Evolutionary conservation across 805 yeast genomes (phyloP).

Genomic region (Candida coleopterorum): DNA sequence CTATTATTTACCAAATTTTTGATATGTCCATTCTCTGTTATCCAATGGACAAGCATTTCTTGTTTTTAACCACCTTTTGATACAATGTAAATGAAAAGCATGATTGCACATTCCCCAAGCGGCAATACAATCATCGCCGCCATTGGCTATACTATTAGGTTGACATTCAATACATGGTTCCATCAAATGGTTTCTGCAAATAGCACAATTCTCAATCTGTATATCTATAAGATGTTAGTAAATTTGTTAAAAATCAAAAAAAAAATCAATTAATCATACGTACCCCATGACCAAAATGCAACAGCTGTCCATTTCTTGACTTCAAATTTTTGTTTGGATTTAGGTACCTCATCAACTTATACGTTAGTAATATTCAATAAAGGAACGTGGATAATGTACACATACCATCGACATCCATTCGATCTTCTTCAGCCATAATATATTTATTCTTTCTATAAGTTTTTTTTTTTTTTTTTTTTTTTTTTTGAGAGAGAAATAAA

Average conservation of each 20-base stretch:
- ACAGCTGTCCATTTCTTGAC: constrained; percentile 98
- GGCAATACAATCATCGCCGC: constrained; percentile 75
- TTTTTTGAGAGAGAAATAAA: not conserved
- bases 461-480: too few relatives aligned
- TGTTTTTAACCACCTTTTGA: constrained; percentile 89
- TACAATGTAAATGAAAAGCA: constrained; percentile 98
- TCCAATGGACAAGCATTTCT: constrained; percentile 97
- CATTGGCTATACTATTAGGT: constrained; percentile 56
- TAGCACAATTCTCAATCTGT: constrained; percentile 93
- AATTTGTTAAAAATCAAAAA: constrained; percentile 2
- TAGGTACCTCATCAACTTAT: not conserved
- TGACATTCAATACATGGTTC: constrained; percentile 98
- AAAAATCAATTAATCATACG: constrained; percentile 15
- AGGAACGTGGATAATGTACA: too few relatives aligned
- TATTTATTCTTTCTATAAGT: not conserved
- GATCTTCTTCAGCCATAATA: not conserved
- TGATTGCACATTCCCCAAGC: constrained; percentile 98
- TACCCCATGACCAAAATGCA: constrained; percentile 99
- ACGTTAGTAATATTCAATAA: not conserved
- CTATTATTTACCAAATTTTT: constrained; percentile 60
- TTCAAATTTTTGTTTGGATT: constrained; percentile 67
- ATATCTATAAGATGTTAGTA: constrained; percentile 42
- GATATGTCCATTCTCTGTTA: constrained; percentile 78
- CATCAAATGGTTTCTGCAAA: constrained; percentile 97
- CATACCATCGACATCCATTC: constrained; percentile 4